phyloP scores from a whole-genome alignment of 306 rosid species.

The Begonia fuchsioides region DNA sequence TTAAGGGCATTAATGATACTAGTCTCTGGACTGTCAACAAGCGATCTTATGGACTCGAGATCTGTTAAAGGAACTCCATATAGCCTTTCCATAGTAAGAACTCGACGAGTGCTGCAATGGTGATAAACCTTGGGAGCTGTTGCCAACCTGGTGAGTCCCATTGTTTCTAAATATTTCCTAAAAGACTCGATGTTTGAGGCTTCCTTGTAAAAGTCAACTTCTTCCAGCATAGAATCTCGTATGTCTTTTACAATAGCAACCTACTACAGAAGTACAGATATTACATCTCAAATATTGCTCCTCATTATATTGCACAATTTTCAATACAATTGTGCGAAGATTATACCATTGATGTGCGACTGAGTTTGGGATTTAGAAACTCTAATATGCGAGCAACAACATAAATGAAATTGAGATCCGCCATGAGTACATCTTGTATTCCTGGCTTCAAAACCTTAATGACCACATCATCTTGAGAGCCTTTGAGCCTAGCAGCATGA shows the following conservation, averaged over 20 bases:
- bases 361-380: slow-evolving; percentile 83
- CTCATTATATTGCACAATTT: neutral
- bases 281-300: neutral
- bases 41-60: slow-evolving; percentile 66
- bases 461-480: slow-evolving; percentile 84
- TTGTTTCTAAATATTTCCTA: slow-evolving; percentile 72
- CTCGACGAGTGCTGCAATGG: slow-evolving; percentile 55
- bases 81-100: slow-evolving; percentile 83
- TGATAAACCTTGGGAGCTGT: slow-evolving; percentile 90
- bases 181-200: slow-evolving; percentile 85
- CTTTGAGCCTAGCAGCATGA: slow-evolving; percentile 85
- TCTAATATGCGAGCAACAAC: slow-evolving; percentile 82
- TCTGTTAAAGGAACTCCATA: slow-evolving; percentile 97
- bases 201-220: slow-evolving; percentile 93
- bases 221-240: slow-evolving; percentile 93
- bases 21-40: slow-evolving; percentile 74
- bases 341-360: slow-evolving; percentile 74
- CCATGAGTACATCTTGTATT: slow-evolving; percentile 77
- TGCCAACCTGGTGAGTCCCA: slow-evolving; percentile 75
- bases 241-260: slow-evolving; percentile 87
- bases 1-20: slow-evolving; percentile 89
- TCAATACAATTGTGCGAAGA: slow-evolving; percentile 5
- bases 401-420: slow-evolving; percentile 87
- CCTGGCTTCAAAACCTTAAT: slow-evolving; percentile 96
- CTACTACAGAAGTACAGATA: slow-evolving; percentile 26